phyloP scores from a whole-genome alignment of 2,329 filamentous ascomycete genomes.

The Leptoxyphium fumago region DNA sequence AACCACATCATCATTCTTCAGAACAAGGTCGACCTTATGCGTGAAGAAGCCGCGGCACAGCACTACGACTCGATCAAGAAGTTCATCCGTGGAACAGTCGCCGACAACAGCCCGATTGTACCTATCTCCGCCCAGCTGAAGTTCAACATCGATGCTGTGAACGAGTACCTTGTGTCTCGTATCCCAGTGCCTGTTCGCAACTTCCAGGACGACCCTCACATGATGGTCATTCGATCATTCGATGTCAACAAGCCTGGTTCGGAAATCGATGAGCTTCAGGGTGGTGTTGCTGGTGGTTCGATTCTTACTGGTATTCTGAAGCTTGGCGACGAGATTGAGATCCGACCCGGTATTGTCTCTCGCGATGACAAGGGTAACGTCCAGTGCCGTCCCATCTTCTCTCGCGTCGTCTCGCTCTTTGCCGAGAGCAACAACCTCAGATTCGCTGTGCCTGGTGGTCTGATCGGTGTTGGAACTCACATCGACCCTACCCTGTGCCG shows the following conservation, averaged over 20 bases:
- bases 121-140: slow-evolving; percentile 96
- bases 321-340: slow-evolving; percentile 95
- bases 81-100: slow-evolving; percentile 95
- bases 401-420: slow-evolving; percentile 84
- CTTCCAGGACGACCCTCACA: slow-evolving; percentile 83
- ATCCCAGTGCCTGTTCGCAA: slow-evolving; percentile 86
- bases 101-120: slow-evolving; percentile 87
- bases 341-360: slow-evolving; percentile 93
- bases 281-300: slow-evolving; percentile 92
- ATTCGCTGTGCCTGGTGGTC: slow-evolving; percentile 90
- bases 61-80: slow-evolving; percentile 97
- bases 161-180: slow-evolving; percentile 87
- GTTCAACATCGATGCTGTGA: slow-evolving; percentile 98
- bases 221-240: slow-evolving; percentile 98
- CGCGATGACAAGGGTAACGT: slow-evolving; percentile 88
- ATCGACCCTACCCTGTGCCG: slow-evolving; percentile 96
- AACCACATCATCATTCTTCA: slow-evolving; percentile 99
- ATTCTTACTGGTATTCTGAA: slow-evolving; percentile 95
- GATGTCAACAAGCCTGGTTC: slow-evolving; percentile 99
- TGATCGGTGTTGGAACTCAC: slow-evolving; percentile 95
- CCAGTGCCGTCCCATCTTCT: slow-evolving; percentile 95
- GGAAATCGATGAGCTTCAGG: slow-evolving; percentile 95
- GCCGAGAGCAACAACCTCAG: slow-evolving; percentile 97
- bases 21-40: slow-evolving; percentile 99
- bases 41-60: slow-evolving; percentile 80